Conservation (phyloP, 305 asterid genomes). For the Fraxinus xanthoxyloides region DNA sequence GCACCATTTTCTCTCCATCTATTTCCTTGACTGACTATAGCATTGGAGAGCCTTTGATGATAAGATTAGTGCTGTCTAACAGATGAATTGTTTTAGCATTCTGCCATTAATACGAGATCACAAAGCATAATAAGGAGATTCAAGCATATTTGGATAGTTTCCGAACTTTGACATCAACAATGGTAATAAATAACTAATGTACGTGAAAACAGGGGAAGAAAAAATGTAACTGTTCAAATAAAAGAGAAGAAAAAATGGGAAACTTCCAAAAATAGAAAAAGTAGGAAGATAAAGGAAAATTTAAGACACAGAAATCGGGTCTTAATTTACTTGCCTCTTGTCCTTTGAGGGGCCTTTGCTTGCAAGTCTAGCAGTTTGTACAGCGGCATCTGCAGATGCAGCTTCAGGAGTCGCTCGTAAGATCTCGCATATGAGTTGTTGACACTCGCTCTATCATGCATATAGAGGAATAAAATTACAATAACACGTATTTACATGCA, state of each 20-base stretch:
- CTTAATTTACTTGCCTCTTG: slow-evolving; percentile 65
- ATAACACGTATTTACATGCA: slow-evolving; percentile 2
- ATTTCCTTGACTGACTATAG: neutral
- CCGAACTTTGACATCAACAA: neutral
- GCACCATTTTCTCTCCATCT: neutral
- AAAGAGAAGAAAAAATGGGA: slow-evolving; percentile 9
- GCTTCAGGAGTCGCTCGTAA: slow-evolving; percentile 99
- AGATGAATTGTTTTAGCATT: neutral
- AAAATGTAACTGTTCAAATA: slow-evolving; percentile 6
- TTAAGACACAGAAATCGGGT: slow-evolving; percentile 18
- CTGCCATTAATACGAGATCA: neutral
- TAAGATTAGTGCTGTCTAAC: neutral
- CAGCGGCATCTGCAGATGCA: slow-evolving; percentile 98
- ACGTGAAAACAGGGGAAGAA: slow-evolving; percentile 14
- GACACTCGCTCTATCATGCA: slow-evolving; percentile 89
- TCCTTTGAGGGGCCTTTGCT: slow-evolving; percentile 87
- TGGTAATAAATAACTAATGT: neutral
- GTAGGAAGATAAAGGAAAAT: slow-evolving; percentile 14
- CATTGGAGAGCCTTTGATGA: neutral
- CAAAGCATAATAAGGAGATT: neutral
- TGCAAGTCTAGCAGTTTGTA: slow-evolving; percentile 96
- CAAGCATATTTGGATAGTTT: neutral
- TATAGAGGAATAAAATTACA: slow-evolving; percentile 16
- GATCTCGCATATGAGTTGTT: slow-evolving; percentile 97
- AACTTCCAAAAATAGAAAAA: slow-evolving; percentile 1